These are phyloP conservation scores for Alternaria gansuensis DNA, from an alignment of 2,329 filamentous ascomycete species.

Conservation along the genomic window DNA sequence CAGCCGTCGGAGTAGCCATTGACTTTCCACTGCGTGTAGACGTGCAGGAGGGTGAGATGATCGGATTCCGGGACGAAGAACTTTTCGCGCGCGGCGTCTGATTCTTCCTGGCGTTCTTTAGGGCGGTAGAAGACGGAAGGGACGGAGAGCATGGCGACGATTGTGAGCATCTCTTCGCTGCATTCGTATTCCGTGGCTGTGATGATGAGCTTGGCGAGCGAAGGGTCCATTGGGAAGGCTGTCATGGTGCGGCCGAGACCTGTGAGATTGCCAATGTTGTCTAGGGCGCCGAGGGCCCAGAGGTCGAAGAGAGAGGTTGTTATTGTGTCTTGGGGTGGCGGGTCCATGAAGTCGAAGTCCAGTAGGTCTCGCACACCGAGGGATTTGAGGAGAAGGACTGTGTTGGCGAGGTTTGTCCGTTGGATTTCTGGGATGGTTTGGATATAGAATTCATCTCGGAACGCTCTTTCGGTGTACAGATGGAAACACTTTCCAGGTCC, in stretches of 20 bases:
- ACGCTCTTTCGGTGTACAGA: conserved; percentile 92
- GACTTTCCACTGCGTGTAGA: conserved; percentile 93
- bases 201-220: conserved; percentile 92
- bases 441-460: conserved; percentile 94
- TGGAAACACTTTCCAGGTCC: conserved; percentile 95
- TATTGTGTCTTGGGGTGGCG: conserved; percentile 96
- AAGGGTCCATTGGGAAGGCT: conserved; percentile 97
- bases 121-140: conserved; percentile 97
- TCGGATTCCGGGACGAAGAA: conserved; percentile 99
- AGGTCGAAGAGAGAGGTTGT: conserved; percentile 96
- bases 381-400: conserved; percentile 91
- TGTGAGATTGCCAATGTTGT: conserved; percentile 93
- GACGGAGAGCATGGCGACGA: conserved; percentile 97
- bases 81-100: conserved; percentile 92
- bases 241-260: conserved; percentile 91
- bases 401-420: conserved; percentile 93
- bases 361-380: conserved; percentile 92
- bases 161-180: conserved; percentile 97
- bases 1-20: conserved; percentile 91
- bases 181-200: conserved; percentile 89
- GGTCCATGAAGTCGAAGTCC: conserved; percentile 99
- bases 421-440: conserved; percentile 98
- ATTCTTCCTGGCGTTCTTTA: conserved; percentile 95
- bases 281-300: conserved; percentile 92
- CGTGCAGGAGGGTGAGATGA: conserved; percentile 92